A percentile compares a stretch with the other conserved stretches of the same genome.
Conservation (phyloP, 495 filamentous ascomycete genomes). For the Cercophora scortea region DNA sequence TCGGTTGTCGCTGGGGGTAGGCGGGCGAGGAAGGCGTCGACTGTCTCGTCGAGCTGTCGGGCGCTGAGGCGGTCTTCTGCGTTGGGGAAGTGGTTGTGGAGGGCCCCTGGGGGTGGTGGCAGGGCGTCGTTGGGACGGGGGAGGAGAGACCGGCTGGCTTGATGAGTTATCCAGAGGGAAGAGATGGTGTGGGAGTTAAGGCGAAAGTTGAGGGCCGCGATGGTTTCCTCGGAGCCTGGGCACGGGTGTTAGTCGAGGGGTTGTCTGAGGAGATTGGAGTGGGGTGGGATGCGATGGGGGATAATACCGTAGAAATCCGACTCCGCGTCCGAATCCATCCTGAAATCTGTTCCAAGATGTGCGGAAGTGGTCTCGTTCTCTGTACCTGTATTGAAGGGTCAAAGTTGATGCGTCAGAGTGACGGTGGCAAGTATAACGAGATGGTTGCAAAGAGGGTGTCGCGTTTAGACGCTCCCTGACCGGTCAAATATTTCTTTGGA, state of each 20-base stretch:
- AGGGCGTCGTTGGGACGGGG: not conserved
- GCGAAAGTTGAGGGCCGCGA: conserved; percentile 21
- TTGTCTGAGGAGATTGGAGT: too few relatives aligned
- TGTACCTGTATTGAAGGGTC: too few relatives aligned
- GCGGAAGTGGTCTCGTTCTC: too few relatives aligned
- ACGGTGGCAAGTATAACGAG: too few relatives aligned
- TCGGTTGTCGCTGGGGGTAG: conserved; percentile 55
- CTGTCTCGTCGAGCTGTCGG: conserved; percentile 50
- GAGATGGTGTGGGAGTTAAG: conserved; percentile 8
- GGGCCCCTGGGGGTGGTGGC: not conserved
- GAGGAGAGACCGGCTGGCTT: conserved; percentile 1
- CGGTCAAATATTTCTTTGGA: too few relatives aligned
- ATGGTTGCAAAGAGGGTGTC: too few relatives aligned
- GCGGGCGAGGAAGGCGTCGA: conserved; percentile 54
- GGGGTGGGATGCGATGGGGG: not conserved
- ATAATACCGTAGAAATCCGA: conserved; percentile 64
- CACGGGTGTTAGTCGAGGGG: conserved; percentile 10
- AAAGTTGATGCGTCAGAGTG: too few relatives aligned
- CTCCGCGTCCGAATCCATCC: conserved; percentile 36
- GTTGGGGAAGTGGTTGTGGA: conserved; percentile 37
- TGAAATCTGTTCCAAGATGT: too few relatives aligned
- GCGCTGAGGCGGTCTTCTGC: conserved; percentile 22
- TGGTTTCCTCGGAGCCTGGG: conserved; percentile 47
- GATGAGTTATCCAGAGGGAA: conserved; percentile 1
- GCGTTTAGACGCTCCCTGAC: too few relatives aligned